A percentile compares a stretch with the other conserved stretches of the same genome.
Evolutionary conservation across 805 yeast genomes (phyloP).

Genomic region (Ogataea parapolymorpha): DNA sequence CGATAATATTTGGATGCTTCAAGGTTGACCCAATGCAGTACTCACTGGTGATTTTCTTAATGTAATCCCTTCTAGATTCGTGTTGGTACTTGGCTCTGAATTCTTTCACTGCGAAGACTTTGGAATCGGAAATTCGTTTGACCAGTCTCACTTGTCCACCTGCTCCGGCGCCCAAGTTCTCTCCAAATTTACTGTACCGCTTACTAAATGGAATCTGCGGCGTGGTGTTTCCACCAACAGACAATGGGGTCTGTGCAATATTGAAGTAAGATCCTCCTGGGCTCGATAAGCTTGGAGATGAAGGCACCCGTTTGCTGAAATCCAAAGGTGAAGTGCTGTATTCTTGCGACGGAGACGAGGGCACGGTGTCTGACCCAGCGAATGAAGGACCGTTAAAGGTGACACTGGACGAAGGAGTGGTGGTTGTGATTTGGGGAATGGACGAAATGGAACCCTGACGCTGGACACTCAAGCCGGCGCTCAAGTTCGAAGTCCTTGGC

Average conservation of each 20-base stretch:
- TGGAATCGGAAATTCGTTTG: conserved; percentile 59
- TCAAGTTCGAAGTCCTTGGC: conserved; percentile 32
- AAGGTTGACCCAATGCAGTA: conserved; percentile 91
- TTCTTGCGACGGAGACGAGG: conserved; percentile 12
- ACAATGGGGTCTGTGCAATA: conserved; percentile 17
- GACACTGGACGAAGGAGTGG: conserved; percentile 14
- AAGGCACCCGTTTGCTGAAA: conserved; percentile 12
- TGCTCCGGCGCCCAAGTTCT: conserved; percentile 90
- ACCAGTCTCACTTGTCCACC: conserved; percentile 87
- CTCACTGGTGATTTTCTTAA: conserved; percentile 90
- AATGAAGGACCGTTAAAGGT: conserved; percentile 16
- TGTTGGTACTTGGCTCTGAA: conserved; percentile 71
- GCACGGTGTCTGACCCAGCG: conserved; percentile 3
- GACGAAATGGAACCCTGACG: conserved; percentile 22
- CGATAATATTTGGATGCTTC: conserved; percentile 85
- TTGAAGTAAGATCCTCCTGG: conserved; percentile 8
- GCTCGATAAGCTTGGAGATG: conserved; percentile 13
- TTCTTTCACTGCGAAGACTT: conserved; percentile 89
- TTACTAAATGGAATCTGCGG: conserved; percentile 63
- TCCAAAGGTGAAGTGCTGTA: conserved; percentile 23
- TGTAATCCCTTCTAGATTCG: conserved; percentile 81
- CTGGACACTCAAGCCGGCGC: conserved; percentile 35
- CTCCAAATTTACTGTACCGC: conserved; percentile 78
- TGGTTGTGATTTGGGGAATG: conserved; percentile 11
- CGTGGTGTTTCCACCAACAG: conserved; percentile 38